A percentile compares a stretch with the other conserved stretches of the same genome.
Conservation (phyloP, 1,284 basidiomycete species). For the Ceratobasidium sp. region DNA sequence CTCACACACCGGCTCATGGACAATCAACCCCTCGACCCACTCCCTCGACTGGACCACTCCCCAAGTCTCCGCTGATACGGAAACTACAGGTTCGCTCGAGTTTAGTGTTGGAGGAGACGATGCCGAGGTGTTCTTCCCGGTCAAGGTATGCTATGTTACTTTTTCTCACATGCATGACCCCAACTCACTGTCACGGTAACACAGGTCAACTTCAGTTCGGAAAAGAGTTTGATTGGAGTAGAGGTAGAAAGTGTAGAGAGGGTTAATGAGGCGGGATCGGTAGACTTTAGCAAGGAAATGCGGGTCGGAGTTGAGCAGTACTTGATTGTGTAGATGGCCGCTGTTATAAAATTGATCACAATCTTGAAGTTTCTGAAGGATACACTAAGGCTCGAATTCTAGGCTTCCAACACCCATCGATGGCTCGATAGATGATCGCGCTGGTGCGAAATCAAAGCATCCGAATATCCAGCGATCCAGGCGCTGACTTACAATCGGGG, state of each 20-base stretch:
- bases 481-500: too few relatives aligned
- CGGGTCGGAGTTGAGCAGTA: slow-evolving; percentile 79
- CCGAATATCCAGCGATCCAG: too few relatives aligned
- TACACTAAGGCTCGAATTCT: neutral
- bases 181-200: slow-evolving; percentile 9
- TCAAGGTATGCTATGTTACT: slow-evolving; percentile 72
- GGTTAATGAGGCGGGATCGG: slow-evolving; percentile 71
- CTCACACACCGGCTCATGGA: slow-evolving; percentile 82
- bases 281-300: slow-evolving; percentile 83
- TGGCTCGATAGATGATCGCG: too few relatives aligned
- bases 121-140: slow-evolving; percentile 90
- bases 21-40: slow-evolving; percentile 81
- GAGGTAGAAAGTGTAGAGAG: slow-evolving; percentile 67
- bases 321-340: slow-evolving; percentile 58
- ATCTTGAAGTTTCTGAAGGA: slow-evolving; percentile 1
- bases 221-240: slow-evolving; percentile 47
- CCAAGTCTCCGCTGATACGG: slow-evolving; percentile 66
- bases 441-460: too few relatives aligned
- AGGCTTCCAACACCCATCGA: too few relatives aligned
- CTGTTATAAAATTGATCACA: slow-evolving; percentile 1
- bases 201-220: slow-evolving; percentile 30
- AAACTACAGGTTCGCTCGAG: slow-evolving; percentile 83
- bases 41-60: slow-evolving; percentile 88
- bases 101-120: slow-evolving; percentile 90
- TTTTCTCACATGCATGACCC: slow-evolving; percentile 67